Evolutionary conservation across 306 rosid genomes (phyloP).

Genomic region (Lathyrus aphaca): DNA sequence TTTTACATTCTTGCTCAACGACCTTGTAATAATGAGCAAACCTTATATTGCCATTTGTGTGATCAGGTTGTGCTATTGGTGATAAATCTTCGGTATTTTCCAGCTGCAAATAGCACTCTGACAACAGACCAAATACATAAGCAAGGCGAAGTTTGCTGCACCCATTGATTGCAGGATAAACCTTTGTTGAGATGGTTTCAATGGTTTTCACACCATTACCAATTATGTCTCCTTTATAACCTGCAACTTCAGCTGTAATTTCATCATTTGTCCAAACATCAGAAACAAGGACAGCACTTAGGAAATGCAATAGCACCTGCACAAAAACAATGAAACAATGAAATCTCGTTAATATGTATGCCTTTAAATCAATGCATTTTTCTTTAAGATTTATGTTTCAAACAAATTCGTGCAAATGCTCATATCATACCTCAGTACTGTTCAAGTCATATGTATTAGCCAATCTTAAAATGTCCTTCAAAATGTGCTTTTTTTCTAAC

Average conservation of each 20-base stretch:
- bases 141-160: constrained; percentile 86
- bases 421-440: constrained; percentile 75
- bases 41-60: constrained; percentile 55
- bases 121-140: constrained; percentile 66
- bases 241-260: constrained; percentile 70
- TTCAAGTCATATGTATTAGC: constrained; percentile 80
- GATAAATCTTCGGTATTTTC: constrained; percentile 57
- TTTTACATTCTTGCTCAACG: constrained; percentile 77
- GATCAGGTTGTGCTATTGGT: constrained; percentile 53
- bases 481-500: constrained; percentile 73
- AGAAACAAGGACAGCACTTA: constrained; percentile 78
- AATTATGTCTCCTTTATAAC: constrained; percentile 59
- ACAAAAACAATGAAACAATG: constrained; percentile 43
- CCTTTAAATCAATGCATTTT: constrained; percentile 6
- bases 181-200: constrained; percentile 64
- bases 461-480: constrained; percentile 73
- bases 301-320: constrained; percentile 75
- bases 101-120: constrained; percentile 80
- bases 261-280: constrained; percentile 91
- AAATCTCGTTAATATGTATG: constrained; percentile 24
- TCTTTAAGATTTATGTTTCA: constrained; percentile 24
- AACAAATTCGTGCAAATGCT: constrained; percentile 33
- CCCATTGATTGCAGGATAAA: constrained; percentile 85
- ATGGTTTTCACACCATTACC: constrained; percentile 65
- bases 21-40: constrained; percentile 66